Conservation (phyloP, 306 rosid species). For the Quercus cerris region DNA sequence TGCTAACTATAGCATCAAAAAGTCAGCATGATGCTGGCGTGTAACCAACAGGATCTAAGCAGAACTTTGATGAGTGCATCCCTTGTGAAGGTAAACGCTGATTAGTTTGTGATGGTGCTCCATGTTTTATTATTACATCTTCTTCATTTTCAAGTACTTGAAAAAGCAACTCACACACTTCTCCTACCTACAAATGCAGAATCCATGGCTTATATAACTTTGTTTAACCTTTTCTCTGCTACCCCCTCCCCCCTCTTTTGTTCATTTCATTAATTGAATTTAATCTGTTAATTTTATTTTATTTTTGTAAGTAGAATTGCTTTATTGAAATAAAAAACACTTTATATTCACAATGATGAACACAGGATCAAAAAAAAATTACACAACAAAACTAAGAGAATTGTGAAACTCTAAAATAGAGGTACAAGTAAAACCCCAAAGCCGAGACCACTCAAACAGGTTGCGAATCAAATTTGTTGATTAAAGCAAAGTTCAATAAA, state of each 20-base stretch:
- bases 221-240: too few relatives aligned
- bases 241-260: too few relatives aligned
- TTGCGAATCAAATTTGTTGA: too few relatives aligned
- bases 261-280: too few relatives aligned
- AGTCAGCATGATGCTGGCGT: constrained; percentile 91
- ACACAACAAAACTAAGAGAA: not conserved
- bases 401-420: too few relatives aligned
- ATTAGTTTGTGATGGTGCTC: constrained; percentile 85
- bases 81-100: constrained; percentile 82
- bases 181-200: constrained; percentile 62
- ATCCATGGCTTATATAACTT: not conserved
- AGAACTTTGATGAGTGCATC: constrained; percentile 90
- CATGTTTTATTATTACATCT: constrained; percentile 77
- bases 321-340: too few relatives aligned
- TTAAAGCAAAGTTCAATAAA: too few relatives aligned
- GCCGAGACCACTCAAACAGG: too few relatives aligned
- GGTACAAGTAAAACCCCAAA: too few relatives aligned
- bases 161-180: constrained; percentile 76
- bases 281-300: too few relatives aligned
- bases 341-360: not conserved
- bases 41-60: constrained; percentile 93
- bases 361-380: not conserved
- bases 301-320: too few relatives aligned
- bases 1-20: constrained; percentile 89
- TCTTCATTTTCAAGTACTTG: constrained; percentile 67